Percentiles rank a stretch among this genome's conserved stretches.
Evolutionary conservation across 371 early-diverging fungal genomes (phyloP).

Genomic region (Massospora cicadina): DNA sequence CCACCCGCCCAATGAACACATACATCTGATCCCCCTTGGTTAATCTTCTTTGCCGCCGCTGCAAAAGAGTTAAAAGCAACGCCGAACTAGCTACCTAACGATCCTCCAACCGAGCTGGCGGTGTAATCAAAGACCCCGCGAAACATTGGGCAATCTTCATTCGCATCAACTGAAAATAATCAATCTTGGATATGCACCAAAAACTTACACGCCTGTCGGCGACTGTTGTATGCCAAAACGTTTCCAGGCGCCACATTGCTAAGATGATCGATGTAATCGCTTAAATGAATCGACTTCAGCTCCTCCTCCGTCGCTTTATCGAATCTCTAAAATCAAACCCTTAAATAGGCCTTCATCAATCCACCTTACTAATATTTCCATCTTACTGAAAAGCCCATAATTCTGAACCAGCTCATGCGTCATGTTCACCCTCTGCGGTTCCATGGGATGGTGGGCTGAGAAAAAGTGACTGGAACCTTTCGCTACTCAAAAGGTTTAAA

Average conservation of each 20-base stretch:
- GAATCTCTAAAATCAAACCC: conserved; percentile 33
- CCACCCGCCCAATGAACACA: conserved; percentile 99
- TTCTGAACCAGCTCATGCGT: conserved; percentile 92
- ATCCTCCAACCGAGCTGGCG: conserved; percentile 80
- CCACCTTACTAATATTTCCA: conserved; percentile 57
- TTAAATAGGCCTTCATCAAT: background rate
- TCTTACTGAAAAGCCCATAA: conserved; percentile 86
- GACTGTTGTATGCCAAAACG: conserved; percentile 56
- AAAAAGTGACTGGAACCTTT: conserved; percentile 67
- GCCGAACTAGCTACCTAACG: conserved; percentile 41
- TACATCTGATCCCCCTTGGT: conserved; percentile 77
- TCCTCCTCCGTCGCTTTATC: conserved; percentile 73
- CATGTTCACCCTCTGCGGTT: conserved; percentile 95
- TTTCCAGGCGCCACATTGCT: conserved; percentile 86
- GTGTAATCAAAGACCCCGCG: conserved; percentile 93
- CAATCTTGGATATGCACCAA: no score
- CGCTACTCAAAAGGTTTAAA: background rate
- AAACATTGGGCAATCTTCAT: conserved; percentile 97
- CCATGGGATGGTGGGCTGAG: conserved; percentile 97
- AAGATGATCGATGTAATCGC: conserved; percentile 97
- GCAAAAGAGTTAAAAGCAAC: conserved; percentile 3
- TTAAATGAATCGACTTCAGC: conserved; percentile 96
- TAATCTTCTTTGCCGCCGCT: conserved; percentile 82
- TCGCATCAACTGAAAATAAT: conserved; percentile 54
- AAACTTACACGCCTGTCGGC: conserved; percentile 44